A percentile compares a stretch with the other conserved stretches of the same genome.
Conservation (phyloP, 345 rosid genomes). For the Citrus medica region DNA sequence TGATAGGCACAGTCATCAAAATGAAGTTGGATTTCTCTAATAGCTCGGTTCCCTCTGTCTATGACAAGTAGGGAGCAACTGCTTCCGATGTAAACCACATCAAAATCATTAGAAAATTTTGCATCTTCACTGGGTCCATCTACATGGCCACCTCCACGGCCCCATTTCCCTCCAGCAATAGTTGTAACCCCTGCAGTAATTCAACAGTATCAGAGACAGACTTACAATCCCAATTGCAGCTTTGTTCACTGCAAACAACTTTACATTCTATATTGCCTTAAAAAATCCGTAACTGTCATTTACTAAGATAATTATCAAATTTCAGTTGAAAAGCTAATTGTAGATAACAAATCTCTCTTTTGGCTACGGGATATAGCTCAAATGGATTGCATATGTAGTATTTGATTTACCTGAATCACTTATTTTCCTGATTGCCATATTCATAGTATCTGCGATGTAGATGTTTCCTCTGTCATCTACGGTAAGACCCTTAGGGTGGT, state of each 20-base stretch:
- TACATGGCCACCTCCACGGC: conserved; percentile 77
- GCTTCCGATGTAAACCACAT: conserved; percentile 92
- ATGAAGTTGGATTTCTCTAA: conserved; percentile 95
- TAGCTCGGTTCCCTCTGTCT: conserved; percentile 91
- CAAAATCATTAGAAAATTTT: conserved; percentile 92
- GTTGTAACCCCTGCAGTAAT: conserved; percentile 76
- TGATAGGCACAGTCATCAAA: conserved; percentile 99
- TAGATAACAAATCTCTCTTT: background rate
- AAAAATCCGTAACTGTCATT: background rate
- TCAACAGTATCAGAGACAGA: conserved; percentile 11
- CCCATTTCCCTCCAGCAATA: conserved; percentile 91
- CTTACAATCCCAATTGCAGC: conserved; percentile 6
- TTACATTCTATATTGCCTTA: background rate
- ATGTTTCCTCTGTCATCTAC: conserved; percentile 92
- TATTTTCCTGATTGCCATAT: conserved; percentile 92
- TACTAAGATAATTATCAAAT: background rate
- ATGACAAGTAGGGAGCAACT: conserved; percentile 94
- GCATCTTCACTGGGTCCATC: conserved; percentile 99
- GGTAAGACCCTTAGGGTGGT: conserved; percentile 86
- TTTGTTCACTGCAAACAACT: background rate
- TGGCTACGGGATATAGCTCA: background rate
- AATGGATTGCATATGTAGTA: background rate
- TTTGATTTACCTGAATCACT: conserved; percentile 61
- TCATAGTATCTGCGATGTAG: conserved; percentile 82
- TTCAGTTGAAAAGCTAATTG: background rate